Evolutionary conservation across 169 alveolate genomes (phyloP).

Genomic region (Theileria orientalis): DNA sequence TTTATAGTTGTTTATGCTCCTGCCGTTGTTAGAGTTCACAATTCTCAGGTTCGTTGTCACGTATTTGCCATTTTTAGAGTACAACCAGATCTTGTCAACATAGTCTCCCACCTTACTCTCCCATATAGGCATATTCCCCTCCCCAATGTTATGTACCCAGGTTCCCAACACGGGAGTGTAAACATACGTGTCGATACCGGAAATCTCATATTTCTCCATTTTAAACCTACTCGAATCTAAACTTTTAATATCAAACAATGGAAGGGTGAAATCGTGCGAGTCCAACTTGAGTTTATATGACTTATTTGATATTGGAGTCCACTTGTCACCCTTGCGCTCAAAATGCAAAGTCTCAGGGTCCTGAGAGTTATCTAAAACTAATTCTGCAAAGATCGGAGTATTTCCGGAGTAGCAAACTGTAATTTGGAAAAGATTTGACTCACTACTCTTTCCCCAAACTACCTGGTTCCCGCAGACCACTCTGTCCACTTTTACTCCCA

Average conservation of each 20-base stretch:
- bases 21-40: background rate
- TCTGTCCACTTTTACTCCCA: background rate
- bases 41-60: background rate
- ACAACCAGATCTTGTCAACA: constrained; percentile 15
- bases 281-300: background rate
- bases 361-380: background rate
- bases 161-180: constrained; percentile 5
- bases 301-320: background rate
- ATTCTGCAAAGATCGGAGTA: background rate
- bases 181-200: constrained; percentile 1
- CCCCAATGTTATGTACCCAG: background rate
- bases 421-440: background rate
- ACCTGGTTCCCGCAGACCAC: background rate
- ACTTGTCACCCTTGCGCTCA: background rate
- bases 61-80: constrained; percentile 8
- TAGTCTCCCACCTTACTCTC: constrained; percentile 6
- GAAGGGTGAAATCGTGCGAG: background rate
- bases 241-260: background rate
- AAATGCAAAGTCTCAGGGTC: background rate
- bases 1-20: background rate
- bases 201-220: background rate
- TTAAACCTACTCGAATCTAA: constrained; percentile 3
- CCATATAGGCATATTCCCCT: constrained; percentile 14
- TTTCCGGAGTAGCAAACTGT: background rate
- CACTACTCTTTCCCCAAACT: constrained; percentile 3